phyloP scores from a whole-genome alignment of 1,139 yeast species.

The Suhomyces taliae region DNA sequence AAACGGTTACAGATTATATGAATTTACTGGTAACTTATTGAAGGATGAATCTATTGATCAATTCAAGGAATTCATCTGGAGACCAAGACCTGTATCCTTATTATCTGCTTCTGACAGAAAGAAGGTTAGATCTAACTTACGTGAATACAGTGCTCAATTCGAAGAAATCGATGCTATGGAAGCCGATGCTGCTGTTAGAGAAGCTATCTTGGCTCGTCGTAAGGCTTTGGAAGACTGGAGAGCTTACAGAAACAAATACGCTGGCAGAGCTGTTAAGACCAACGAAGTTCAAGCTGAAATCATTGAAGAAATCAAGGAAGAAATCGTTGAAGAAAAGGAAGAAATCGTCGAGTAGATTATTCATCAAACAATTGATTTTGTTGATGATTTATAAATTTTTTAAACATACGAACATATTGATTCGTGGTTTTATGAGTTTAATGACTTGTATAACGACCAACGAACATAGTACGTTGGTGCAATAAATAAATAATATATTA shows the following conservation, averaged over 20 bases:
- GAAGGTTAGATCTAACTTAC: conserved; percentile 86
- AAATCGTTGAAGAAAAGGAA: conserved; percentile 75
- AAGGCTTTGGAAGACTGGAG: conserved; percentile 83
- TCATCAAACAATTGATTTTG: no score
- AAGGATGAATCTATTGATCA: conserved; percentile 78
- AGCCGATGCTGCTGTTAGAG: conserved; percentile 90
- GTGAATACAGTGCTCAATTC: conserved; percentile 88
- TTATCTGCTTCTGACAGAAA: conserved; percentile 78
- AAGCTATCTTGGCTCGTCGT: conserved; percentile 83
- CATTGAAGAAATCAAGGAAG: conserved; percentile 66
- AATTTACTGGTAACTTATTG: conserved; percentile 74
- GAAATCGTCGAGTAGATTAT: conserved; percentile 61
- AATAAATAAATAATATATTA: no score
- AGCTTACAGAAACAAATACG: conserved; percentile 66
- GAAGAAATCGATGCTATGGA: conserved; percentile 97
- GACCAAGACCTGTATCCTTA: conserved; percentile 89
- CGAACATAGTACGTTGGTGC: no score
- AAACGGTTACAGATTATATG: conserved; percentile 87
- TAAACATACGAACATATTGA: no score
- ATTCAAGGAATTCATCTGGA: conserved; percentile 91
- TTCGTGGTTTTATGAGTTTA: no score
- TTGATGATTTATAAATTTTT: no score
- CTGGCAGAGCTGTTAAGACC: conserved; percentile 47
- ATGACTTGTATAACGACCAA: no score
- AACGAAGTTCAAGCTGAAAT: conserved; percentile 61